A percentile compares a stretch with the other conserved stretches of the same genome.
phyloP scores from a whole-genome alignment of 1,139 yeast genomes.

The Zygoascus meyerae region DNA sequence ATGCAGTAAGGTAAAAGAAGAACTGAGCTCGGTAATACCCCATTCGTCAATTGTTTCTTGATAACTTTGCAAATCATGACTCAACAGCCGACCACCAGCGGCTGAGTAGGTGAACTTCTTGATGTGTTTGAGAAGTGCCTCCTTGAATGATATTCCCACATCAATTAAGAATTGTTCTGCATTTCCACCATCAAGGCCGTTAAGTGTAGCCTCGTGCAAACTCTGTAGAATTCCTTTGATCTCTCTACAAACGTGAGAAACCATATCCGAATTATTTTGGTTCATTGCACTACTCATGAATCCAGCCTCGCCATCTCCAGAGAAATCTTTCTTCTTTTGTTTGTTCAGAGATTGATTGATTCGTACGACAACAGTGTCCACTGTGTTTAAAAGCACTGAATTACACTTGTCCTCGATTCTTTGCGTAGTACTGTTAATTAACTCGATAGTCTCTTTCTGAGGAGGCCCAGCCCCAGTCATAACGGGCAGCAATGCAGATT shows the following conservation, averaged over 20 bases:
- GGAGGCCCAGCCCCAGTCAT: slow-evolving; percentile 49
- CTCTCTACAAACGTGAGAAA: slow-evolving; percentile 52
- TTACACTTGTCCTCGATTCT: slow-evolving; percentile 68
- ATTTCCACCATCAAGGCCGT: slow-evolving; percentile 49
- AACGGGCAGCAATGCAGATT: slow-evolving; percentile 68
- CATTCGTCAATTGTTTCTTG: slow-evolving; percentile 69
- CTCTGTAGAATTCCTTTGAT: slow-evolving; percentile 50
- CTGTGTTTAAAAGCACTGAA: slow-evolving; percentile 54
- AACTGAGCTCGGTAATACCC: slow-evolving; percentile 60
- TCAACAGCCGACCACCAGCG: slow-evolving; percentile 77
- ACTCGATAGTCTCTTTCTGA: slow-evolving; percentile 56
- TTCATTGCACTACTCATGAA: slow-evolving; percentile 18
- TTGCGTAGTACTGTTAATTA: slow-evolving; percentile 62
- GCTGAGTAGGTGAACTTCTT: slow-evolving; percentile 71
- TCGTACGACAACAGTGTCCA: slow-evolving; percentile 37
- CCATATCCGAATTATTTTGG: slow-evolving; percentile 47
- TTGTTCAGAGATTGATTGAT: slow-evolving; percentile 43
- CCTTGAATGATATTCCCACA: slow-evolving; percentile 57
- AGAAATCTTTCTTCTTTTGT: slow-evolving; percentile 61
- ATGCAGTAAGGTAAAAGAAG: slow-evolving; percentile 63
- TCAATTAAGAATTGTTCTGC: slow-evolving; percentile 48
- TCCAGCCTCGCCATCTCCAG: slow-evolving; percentile 41
- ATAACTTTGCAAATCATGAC: slow-evolving; percentile 77
- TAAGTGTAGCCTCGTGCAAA: slow-evolving; percentile 30
- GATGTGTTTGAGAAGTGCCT: slow-evolving; percentile 63